Percentiles rank a stretch among this genome's conserved stretches.
Conservation (phyloP, 306 rosid species). For the Lathyrus tuberosus region DNA sequence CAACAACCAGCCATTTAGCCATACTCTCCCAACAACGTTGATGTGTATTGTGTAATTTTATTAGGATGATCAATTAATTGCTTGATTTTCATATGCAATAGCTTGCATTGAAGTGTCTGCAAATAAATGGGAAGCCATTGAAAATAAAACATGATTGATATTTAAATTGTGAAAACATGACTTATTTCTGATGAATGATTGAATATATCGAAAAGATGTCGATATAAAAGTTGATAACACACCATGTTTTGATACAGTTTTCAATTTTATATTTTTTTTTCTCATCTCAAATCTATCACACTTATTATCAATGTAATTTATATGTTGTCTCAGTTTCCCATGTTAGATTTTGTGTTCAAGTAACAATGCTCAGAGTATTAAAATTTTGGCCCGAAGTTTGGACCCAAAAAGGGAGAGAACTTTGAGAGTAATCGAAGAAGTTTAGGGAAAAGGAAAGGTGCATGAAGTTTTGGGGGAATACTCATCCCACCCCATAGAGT, state of each 20-base stretch:
- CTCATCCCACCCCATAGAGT: no score
- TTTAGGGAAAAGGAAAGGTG: not conserved
- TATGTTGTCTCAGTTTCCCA: no score
- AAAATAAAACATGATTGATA: not conserved
- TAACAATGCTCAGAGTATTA: no score
- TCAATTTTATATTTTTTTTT: no score
- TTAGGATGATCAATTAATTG: not conserved
- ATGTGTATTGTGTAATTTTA: conserved; percentile 1
- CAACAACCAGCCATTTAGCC: conserved; percentile 68
- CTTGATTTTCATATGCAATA: not conserved
- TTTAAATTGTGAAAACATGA: not conserved
- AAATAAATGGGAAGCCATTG: conserved; percentile 3
- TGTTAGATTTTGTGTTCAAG: no score
- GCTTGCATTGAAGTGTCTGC: conserved; percentile 3
- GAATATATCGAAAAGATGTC: not conserved
- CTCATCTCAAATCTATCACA: no score
- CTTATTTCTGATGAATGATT: not conserved
- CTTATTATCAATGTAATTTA: no score
- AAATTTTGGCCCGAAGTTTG: no score
- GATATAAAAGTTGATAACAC: no score
- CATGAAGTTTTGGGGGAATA: no score
- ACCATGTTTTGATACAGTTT: no score
- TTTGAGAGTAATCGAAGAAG: not conserved
- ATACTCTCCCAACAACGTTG: conserved; percentile 3
- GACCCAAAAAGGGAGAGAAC: not conserved